These are phyloP conservation scores for Penicillium paneum DNA, from an alignment of 2,329 filamentous ascomycete genomes.

Conservation along the genomic window DNA sequence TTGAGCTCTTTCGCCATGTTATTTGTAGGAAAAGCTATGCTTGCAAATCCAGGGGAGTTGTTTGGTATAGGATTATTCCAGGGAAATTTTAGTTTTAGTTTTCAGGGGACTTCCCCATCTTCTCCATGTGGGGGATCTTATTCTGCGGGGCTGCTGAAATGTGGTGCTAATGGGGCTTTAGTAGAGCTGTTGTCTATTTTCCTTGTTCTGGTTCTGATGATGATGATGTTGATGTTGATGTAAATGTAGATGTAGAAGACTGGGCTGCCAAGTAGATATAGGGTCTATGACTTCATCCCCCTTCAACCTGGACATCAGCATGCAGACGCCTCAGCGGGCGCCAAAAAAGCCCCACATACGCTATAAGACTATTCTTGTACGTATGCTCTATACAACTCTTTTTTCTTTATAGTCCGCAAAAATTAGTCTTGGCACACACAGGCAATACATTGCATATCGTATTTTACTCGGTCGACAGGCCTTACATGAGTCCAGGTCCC, in stretches of 20 bases:
- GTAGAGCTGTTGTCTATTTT: background rate
- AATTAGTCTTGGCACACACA: too few relatives aligned
- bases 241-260: background rate
- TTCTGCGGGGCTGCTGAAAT: background rate
- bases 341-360: background rate
- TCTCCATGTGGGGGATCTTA: background rate
- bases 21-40: background rate
- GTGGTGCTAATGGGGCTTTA: background rate
- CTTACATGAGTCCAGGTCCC: too few relatives aligned
- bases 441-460: too few relatives aligned
- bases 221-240: too few relatives aligned
- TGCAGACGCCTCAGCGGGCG: too few relatives aligned
- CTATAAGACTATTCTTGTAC: too few relatives aligned
- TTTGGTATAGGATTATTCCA: background rate
- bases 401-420: too few relatives aligned
- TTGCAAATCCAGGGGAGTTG: background rate
- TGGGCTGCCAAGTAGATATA: too few relatives aligned
- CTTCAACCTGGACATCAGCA: too few relatives aligned
- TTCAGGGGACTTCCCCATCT: background rate
- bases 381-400: too few relatives aligned
- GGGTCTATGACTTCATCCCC: background rate
- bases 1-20: slow-evolving; percentile 16
- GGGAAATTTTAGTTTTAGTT: background rate
- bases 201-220: background rate
- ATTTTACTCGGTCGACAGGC: too few relatives aligned